Evolutionary conservation across 192 early-diverging fungal species (phyloP), one percentile per base, ranked within the genome.

Genomic region (Chytriomyces hyalinus): DNA sequence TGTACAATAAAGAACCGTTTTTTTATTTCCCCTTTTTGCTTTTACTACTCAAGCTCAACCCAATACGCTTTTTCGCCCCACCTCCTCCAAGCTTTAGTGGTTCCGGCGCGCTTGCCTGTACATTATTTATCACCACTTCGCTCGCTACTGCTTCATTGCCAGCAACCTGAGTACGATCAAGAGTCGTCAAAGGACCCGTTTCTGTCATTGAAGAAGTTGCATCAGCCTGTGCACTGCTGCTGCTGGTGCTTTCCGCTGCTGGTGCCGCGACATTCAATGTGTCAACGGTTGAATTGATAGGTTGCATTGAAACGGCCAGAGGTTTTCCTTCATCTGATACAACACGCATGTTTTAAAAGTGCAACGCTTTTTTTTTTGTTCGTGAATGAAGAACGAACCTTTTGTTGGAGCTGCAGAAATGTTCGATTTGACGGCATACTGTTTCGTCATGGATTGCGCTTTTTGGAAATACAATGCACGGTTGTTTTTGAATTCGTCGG

Each of bases 401-500:
- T 36, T 36, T 36, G 36, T 36, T 36, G 36, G 36, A 36, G 36
- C 36, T 36, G 36, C 36, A 36, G 36, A 36, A 36, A 36, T 36
- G 4, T 36, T 36, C 17, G 46, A 49, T 28, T 66, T 65, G 26
- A 66, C 24, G 6, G 75, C 75, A 51, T 76, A 51, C 53, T 71
- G 65, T 60, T 71, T 71, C 51, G 76, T 78, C 46, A 64, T 22
- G 49, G 53, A 10, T 71, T 78, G 48, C 11, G 76, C 76, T 61
- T 78, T 78, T 70, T 70, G 53, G 51, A 78, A 61, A 44, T 71
- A 78, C 68, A 45, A 1, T 24, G n/a, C 28, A 17, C 60, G 70
- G 43, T 71, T 73, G 60, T 11, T 70, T 70, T 78, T 78, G 67
- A 63, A 73, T 73, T 78, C 76, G 10, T 78, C 60, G 15, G 76